Evolutionary conservation across 139 green algal genomes (phyloP), one percentile per base, ranked within the genome.

Genomic region (Astrephomene gubernaculifera): DNA sequence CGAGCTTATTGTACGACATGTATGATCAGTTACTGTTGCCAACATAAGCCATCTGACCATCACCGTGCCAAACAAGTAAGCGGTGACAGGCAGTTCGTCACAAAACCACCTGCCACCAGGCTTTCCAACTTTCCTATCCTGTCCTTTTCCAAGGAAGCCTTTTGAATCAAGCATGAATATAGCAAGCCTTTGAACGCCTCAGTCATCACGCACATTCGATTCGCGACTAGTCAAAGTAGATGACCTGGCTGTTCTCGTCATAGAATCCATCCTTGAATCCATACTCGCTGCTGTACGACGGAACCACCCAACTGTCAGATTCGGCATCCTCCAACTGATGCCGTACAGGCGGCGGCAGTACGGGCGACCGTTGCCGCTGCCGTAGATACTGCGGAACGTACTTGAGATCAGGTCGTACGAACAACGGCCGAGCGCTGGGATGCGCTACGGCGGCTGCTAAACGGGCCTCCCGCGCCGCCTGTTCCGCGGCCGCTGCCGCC

Each of bases 211-310:
- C n/a, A n/a, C n/a, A n/a, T n/a, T 57, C 49, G 17, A 12, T 17
- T 57, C 49, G 49, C 68, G 7, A n/a, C 71, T 38, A 85, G 63
- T 85, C 79, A 43, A 85, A 85, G 44, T 85, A 85, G 2, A 85
- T 71, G 63, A 72, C 63, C 61, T 85, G 79, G 21, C 36, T 68
- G 33, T 85, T 63, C 79, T 85, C 79, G 35, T 85, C 79, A 39
- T 85, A 85, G 25, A 85, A 85, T 2, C 79, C 79, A 1, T 85
- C 79, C 79, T 67, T 29, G 79, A 85, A 85, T 0, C 79, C 79
- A 2, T 68, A 5, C 35, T 85, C 79, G 63, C 53, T 72, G 63
- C 29, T 76, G 79, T 85, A 85, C 43, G 43, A 43, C n/a, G 79
- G 79, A n/a, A 85, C 79, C n/a, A 60, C 44, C 79, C 79, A 85